These are phyloP conservation scores for Abelmoschus esculentus DNA, from an alignment of 345 rosid genomes.

Conservation along the genomic window DNA sequence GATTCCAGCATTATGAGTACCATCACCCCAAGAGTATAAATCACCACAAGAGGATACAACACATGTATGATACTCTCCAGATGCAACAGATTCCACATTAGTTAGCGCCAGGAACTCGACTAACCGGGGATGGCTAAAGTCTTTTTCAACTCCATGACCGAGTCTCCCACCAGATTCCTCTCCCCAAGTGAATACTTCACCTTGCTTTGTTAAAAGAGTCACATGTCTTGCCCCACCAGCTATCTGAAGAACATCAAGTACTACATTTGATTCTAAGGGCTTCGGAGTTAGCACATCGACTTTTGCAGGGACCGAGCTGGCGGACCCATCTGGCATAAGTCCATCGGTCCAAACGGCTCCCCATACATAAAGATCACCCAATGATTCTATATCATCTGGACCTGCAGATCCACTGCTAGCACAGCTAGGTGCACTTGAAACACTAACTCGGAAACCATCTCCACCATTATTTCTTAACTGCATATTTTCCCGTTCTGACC, in stretches of 20 bases:
- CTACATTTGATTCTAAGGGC: conserved; percentile 81
- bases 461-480: conserved; percentile 68
- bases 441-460: conserved; percentile 90
- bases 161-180: conserved; percentile 97
- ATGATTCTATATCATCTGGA: conserved; percentile 95
- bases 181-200: conserved; percentile 97
- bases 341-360: conserved; percentile 89
- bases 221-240: conserved; percentile 75
- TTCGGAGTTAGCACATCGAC: conserved; percentile 65
- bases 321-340: conserved; percentile 40
- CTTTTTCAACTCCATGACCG: conserved; percentile 72
- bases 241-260: conserved; percentile 96
- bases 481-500: conserved; percentile 77
- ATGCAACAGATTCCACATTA: conserved; percentile 68
- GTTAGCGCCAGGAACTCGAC: conserved; percentile 76
- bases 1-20: conserved; percentile 65
- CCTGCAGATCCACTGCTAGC: conserved; percentile 86
- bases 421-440: conserved; percentile 93
- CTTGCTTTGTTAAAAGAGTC: conserved; percentile 90
- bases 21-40: conserved; percentile 91
- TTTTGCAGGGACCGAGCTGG: conserved; percentile 29
- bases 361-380: conserved; percentile 94
- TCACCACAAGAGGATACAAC: conserved; percentile 79
- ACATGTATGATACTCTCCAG: conserved; percentile 84
- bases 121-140: conserved; percentile 63